These are phyloP conservation scores for Malus hybrid DNA, from an alignment of 331 rosid species.

Conservation along the genomic window DNA sequence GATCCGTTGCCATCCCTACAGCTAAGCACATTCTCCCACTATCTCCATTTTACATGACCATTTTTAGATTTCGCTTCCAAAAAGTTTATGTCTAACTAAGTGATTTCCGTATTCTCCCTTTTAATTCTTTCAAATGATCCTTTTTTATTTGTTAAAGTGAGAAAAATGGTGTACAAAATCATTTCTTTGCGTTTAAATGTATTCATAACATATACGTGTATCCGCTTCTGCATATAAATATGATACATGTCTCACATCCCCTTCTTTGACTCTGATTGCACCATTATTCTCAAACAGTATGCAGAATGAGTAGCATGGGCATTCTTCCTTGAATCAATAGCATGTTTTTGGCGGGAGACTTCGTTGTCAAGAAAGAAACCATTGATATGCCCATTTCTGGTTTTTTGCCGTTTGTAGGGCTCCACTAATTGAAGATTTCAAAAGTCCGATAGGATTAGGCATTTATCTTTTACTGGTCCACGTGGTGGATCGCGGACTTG, in stretches of 20 bases:
- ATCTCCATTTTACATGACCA: too few relatives aligned
- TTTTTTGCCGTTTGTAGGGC: conserved; percentile 28
- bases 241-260: too few relatives aligned
- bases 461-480: conserved; percentile 11
- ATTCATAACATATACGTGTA: too few relatives aligned
- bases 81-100: too few relatives aligned
- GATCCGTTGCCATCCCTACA: too few relatives aligned
- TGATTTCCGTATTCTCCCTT: too few relatives aligned
- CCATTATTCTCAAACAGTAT: too few relatives aligned
- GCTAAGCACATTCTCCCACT: neutral
- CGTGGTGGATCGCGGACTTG: conserved; percentile 24
- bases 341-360: conserved; percentile 55
- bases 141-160: too few relatives aligned
- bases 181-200: too few relatives aligned
- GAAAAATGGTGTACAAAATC: neutral
- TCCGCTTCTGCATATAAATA: neutral
- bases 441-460: conserved; percentile 29
- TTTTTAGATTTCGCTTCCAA: too few relatives aligned
- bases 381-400: conserved; percentile 31
- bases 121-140: too few relatives aligned
- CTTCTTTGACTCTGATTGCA: too few relatives aligned
- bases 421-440: conserved; percentile 48
- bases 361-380: conserved; percentile 46
- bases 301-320: neutral
- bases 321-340: conserved; percentile 7